Evolutionary conservation across 2,329 filamentous ascomycete genomes (phyloP), one percentile per base, ranked within the genome.

Genomic region (Thermomyces lanuginosus): DNA sequence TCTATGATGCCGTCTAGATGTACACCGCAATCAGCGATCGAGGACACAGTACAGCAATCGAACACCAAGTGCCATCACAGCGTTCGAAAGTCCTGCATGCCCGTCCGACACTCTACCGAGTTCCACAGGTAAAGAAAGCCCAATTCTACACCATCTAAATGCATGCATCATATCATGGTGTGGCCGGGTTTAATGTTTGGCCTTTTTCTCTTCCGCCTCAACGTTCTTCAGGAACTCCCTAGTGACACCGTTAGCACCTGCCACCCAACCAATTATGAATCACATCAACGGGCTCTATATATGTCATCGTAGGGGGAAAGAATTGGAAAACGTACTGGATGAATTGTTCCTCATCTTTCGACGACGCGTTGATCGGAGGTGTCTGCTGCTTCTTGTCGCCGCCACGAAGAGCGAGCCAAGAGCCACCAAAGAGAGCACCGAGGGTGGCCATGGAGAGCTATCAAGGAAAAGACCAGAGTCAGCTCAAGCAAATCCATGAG

Each of bases 301-400:
- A 26, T 15, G 15, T 12, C 8, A 23, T 11, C 6, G 8, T 12
- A 8, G 13, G 9, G 9, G 6, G 4, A 18, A 1, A 10, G 5
- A 6, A 16, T 3, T 7, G 24, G 20, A 5, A 13, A 4, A 60
- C 65, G 36, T 66, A 76, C 71, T 72, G 66, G 46, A 76, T 70
- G 52, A 75, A 76, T 45, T 64, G 63, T 58, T 74, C 71, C 58
- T 76, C 71, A 41, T 74, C 70, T 54, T 72, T 72, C 58, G 66
- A 73, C 44, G 60, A 58, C 28, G 71, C 70, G 46, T 72, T 69
- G 55, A 74, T 69, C 21, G 69, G 65, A 29, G 71, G 71, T 35
- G 56, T 47, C 38, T 51, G 42, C 36, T 57, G 53, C 35, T 57
- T 48, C 40, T 63, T 60, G 38, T 55, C 51, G 29, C 48, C 46